Evolutionary conservation across 2,329 filamentous ascomycete species (phyloP), one percentile per base, ranked within the genome.

Genomic region (Trichoderma koningiopsis): DNA sequence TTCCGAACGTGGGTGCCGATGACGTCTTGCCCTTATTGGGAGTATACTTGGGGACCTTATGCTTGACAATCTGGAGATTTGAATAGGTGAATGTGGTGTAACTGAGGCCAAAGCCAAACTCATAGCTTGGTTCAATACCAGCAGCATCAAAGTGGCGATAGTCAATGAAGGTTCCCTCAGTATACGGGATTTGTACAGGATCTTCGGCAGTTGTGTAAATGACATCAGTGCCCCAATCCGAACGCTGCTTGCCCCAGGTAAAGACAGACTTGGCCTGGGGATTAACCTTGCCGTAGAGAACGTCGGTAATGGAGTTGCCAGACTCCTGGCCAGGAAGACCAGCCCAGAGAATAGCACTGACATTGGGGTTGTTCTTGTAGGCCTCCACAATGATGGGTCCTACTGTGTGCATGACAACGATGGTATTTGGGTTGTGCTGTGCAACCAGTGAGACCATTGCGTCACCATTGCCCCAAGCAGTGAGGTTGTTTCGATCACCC

Each of bases 321-420:
- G 84, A 85, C 72, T 91, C 89, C 76, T 91, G 89, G 0, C 89
- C 89, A 0, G 89, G 89, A 0, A 91, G 80, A 73, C 90, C 88
- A 5, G 88, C 88, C 68, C 88, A 85, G 2, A 92, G 78, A 1
- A 88, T 82, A 0, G 87, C 88, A 0, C 89, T 91, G 53, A 92
- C 81, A 72, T 91, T 91, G 3, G 84, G 82, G 71, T 92, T 84
- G n/a, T 89, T 83, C 70, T 90, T 86, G 88, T 88, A 92, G 4
- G 82, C 81, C 72, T 91, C 88, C 0, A 91, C 85, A 1, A 89
- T 78, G 1, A 89, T 84, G 35, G 87, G 83, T 0, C 89, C 89
- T 0, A 88, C 87, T 5, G 88, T 87, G 76, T 91, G 88, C 13
- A 91, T 81, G 7, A 89, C 79, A 1, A 91, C 89, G 4, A 91